phyloP scores from a whole-genome alignment of 306 rosid genomes.

The Cucurbita ficifolia region DNA sequence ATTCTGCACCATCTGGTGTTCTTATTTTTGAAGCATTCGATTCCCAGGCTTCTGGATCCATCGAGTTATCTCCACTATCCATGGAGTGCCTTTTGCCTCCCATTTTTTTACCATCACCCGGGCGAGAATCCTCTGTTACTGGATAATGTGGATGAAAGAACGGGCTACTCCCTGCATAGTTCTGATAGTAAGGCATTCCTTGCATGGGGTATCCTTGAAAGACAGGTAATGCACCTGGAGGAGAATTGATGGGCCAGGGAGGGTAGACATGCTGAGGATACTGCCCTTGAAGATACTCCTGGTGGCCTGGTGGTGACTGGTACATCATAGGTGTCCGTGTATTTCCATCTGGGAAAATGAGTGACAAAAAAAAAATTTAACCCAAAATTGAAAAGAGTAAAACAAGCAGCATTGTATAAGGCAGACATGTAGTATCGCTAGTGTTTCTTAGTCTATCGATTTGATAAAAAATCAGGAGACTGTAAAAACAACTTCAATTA shows the following conservation, averaged over 20 bases:
- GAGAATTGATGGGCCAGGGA: conserved; percentile 90
- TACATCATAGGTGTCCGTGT: conserved; percentile 25
- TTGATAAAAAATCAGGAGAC: neutral
- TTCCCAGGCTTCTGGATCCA: conserved; percentile 47
- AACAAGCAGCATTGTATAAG: neutral
- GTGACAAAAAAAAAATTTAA: conserved; percentile 1
- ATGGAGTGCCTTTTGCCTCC: conserved; percentile 67
- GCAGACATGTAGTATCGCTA: neutral
- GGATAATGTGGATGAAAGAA: conserved; percentile 66
- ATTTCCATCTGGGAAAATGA: conserved; percentile 44
- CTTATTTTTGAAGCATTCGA: conserved; percentile 37
- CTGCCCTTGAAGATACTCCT: conserved; percentile 70
- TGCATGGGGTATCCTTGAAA: conserved; percentile 78
- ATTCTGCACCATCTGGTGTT: conserved; percentile 37
- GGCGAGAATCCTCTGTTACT: conserved; percentile 47
- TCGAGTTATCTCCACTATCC: conserved; percentile 49
- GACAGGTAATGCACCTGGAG: conserved; percentile 62
- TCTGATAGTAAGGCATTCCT: conserved; percentile 86
- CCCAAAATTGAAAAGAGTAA: neutral
- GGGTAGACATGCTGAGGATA: conserved; percentile 80
- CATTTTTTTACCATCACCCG: conserved; percentile 31
- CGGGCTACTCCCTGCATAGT: conserved; percentile 61
- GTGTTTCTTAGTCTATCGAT: neutral
- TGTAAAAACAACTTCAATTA: neutral
- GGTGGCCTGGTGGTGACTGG: conserved; percentile 46